phyloP scores from a whole-genome alignment of 2,329 filamentous ascomycete genomes.

The Colletotrichum orchidophilum region DNA sequence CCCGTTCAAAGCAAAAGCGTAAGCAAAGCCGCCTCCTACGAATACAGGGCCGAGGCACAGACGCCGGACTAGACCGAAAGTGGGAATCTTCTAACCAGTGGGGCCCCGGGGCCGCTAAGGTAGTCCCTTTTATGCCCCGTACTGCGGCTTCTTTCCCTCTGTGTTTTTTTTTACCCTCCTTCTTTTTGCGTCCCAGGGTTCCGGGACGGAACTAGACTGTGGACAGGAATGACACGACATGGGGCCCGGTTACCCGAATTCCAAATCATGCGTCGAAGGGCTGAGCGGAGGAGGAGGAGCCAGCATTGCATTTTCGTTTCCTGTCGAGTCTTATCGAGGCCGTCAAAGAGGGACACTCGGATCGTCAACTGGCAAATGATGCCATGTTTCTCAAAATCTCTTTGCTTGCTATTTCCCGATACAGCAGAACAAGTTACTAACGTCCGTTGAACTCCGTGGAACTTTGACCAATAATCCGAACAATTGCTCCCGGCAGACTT shows the following conservation, averaged over 20 bases:
- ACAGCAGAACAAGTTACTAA: not conserved
- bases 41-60: constrained; percentile 15
- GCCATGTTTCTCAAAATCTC: not conserved
- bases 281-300: not conserved
- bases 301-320: not conserved
- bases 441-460: not conserved
- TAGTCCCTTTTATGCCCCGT: not conserved
- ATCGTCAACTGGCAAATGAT: not conserved
- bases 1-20: not conserved
- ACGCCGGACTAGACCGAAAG: constrained; percentile 13
- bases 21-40: not conserved
- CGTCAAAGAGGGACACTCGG: not conserved
- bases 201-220: not conserved
- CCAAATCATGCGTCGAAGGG: constrained; percentile 20
- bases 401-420: not conserved
- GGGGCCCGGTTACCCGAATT: not conserved
- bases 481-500: not conserved
- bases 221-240: not conserved
- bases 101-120: not conserved
- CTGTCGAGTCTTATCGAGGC: not conserved
- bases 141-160: not conserved
- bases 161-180: not conserved
- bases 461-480: not conserved
- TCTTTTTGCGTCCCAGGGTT: not conserved
- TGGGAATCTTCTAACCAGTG: constrained; percentile 13